phyloP scores from a whole-genome alignment of 2,329 filamentous ascomycete genomes.

The Fusarium foetens region DNA sequence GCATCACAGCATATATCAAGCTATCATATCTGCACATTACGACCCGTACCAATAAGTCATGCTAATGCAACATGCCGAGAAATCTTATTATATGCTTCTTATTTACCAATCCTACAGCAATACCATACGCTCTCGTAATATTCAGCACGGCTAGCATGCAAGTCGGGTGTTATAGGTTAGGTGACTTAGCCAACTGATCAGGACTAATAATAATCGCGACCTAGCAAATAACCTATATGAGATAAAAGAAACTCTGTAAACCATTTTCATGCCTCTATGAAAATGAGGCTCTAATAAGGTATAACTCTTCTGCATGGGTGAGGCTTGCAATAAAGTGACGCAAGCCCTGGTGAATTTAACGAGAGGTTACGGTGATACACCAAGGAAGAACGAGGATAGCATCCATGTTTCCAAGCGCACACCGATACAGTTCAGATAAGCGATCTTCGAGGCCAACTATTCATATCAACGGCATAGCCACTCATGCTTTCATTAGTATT shows the following conservation, averaged over 20 bases:
- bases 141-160: accelerated
- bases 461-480: background rate
- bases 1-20: too few relatives aligned
- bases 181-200: accelerated
- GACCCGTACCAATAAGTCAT: accelerated
- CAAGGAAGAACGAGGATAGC: background rate
- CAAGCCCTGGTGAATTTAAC: background rate
- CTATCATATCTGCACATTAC: accelerated
- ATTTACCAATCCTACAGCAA: accelerated
- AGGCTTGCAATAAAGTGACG: background rate
- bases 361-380: too few relatives aligned
- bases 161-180: background rate
- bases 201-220: background rate
- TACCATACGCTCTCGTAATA: accelerated
- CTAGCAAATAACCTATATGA: background rate
- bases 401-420: accelerated
- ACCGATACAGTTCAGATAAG: background rate
- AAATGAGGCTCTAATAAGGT: background rate
- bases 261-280: background rate
- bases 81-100: accelerated
- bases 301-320: too few relatives aligned
- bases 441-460: background rate
- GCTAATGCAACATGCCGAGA: accelerated
- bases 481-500: background rate
- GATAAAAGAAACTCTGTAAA: background rate